These are phyloP conservation scores for Trametes meyenii DNA, from an alignment of 768 basidiomycete genomes.

Conservation along the genomic window DNA sequence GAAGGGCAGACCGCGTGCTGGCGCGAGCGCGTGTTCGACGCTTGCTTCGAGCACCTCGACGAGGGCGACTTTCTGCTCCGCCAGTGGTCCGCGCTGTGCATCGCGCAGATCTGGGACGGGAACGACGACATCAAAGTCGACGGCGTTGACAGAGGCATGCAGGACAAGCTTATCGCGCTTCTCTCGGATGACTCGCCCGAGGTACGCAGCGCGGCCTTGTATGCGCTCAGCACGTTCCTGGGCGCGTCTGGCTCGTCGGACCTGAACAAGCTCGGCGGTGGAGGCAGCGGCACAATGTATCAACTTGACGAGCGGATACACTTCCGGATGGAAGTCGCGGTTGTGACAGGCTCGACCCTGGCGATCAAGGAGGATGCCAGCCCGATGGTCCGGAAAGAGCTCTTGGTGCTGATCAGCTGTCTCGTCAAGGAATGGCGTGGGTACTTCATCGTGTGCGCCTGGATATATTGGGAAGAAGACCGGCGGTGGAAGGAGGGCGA, in stretches of 20 bases:
- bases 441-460: conserved; percentile 94
- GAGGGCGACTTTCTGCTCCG: conserved; percentile 91
- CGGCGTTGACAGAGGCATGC: conserved; percentile 77
- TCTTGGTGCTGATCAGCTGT: conserved; percentile 88
- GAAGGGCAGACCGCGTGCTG: conserved; percentile 87
- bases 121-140: conserved; percentile 89
- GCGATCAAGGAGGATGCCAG: conserved; percentile 93
- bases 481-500: conserved; percentile 55
- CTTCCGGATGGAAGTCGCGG: conserved; percentile 88
- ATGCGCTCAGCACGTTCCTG: conserved; percentile 90
- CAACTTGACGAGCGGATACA: conserved; percentile 79
- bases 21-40: conserved; percentile 80
- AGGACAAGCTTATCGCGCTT: conserved; percentile 78
- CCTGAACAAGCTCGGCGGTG: conserved; percentile 68
- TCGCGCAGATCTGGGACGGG: conserved; percentile 92
- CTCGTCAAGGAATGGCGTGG: conserved; percentile 97
- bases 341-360: conserved; percentile 86
- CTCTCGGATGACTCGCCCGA: conserved; percentile 89
- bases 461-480: conserved; percentile 96
- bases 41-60: conserved; percentile 81
- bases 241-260: conserved; percentile 85
- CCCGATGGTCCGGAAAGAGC: conserved; percentile 94
- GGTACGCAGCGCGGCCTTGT: conserved; percentile 89
- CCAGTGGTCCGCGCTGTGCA: conserved; percentile 93
- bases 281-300: conserved; percentile 80